phyloP scores from a whole-genome alignment of 2,329 filamentous ascomycete genomes.

The Stagonosporopsis chrysanthemi region DNA sequence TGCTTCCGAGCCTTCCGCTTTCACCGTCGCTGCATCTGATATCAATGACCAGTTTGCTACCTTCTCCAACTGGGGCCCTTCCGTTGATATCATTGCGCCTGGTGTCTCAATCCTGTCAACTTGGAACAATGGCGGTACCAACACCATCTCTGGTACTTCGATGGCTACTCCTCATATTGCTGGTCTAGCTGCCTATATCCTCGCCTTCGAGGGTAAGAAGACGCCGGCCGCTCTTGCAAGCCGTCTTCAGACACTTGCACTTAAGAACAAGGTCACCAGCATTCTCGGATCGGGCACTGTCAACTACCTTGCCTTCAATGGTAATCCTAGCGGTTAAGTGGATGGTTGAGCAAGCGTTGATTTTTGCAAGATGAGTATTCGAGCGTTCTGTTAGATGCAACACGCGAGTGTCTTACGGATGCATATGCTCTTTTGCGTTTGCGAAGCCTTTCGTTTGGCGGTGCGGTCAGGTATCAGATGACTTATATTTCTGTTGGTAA shows the following conservation, averaged over 20 bases:
- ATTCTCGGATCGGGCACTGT: slow-evolving; percentile 54
- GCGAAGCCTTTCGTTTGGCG: not conserved
- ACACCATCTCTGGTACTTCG: slow-evolving; percentile 54
- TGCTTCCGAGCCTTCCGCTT: slow-evolving; percentile 49
- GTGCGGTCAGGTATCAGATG: not conserved
- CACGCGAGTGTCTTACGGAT: not conserved
- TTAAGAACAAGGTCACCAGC: slow-evolving; percentile 52
- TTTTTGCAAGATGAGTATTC: not conserved
- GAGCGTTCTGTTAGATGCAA: slow-evolving; percentile 2
- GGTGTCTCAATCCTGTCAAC: slow-evolving; percentile 57
- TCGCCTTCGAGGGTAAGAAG: slow-evolving; percentile 58
- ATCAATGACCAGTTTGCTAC: slow-evolving; percentile 44
- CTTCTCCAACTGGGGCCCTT: slow-evolving; percentile 52
- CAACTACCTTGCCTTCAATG: slow-evolving; percentile 66
- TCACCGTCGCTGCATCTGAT: slow-evolving; percentile 53
- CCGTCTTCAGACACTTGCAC: slow-evolving; percentile 56
- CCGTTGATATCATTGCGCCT: slow-evolving; percentile 51
- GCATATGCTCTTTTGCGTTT: slow-evolving; percentile 1
- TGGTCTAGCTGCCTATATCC: slow-evolving; percentile 74
- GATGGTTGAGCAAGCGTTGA: not conserved
- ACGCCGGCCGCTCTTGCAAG: slow-evolving; percentile 59
- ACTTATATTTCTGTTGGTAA: not conserved
- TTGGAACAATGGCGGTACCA: slow-evolving; percentile 54
- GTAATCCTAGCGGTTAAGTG: slow-evolving; percentile 30
- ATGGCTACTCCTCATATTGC: slow-evolving; percentile 45